phyloP scores from a whole-genome alignment of 2,329 filamentous ascomycete genomes.

The Aspergillus sp. region DNA sequence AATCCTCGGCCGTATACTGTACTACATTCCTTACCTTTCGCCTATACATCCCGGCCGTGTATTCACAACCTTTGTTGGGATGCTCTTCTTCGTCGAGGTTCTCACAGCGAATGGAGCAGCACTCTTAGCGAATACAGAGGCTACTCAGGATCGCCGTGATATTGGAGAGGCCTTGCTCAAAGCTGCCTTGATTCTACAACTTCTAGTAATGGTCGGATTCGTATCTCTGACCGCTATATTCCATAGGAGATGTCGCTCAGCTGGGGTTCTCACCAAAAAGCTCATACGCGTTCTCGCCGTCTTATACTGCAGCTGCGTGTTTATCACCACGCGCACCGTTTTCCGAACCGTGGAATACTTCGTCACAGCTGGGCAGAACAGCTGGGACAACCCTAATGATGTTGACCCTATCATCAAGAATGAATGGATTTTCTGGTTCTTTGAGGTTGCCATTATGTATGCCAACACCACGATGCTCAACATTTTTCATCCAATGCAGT shows the following conservation, averaged over 20 bases:
- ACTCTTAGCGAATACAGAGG: slow-evolving; percentile 42
- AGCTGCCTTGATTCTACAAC: slow-evolving; percentile 51
- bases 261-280: slow-evolving; percentile 44
- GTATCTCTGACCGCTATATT: slow-evolving; percentile 48
- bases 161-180: slow-evolving; percentile 50
- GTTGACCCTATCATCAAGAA: slow-evolving; percentile 39
- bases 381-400: slow-evolving; percentile 33
- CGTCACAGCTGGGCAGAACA: slow-evolving; percentile 29
- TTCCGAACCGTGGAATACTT: slow-evolving; percentile 56
- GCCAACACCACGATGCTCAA: slow-evolving; percentile 54
- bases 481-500: slow-evolving; percentile 51
- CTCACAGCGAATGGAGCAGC: slow-evolving; percentile 55
- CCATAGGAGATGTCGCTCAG: slow-evolving; percentile 43
- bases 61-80: slow-evolving; percentile 58
- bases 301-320: slow-evolving; percentile 49
- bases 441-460: slow-evolving; percentile 55
- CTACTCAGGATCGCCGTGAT: slow-evolving; percentile 37
- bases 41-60: slow-evolving; percentile 57
- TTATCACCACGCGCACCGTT: slow-evolving; percentile 44
- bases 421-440: slow-evolving; percentile 57
- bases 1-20: slow-evolving; percentile 54
- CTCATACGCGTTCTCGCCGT: slow-evolving; percentile 43
- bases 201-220: slow-evolving; percentile 52
- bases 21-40: slow-evolving; percentile 49
- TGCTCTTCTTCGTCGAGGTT: slow-evolving; percentile 50